Evolutionary conservation across 139 green algal genomes (phyloP).

Genomic region (Chlorella sp.): DNA sequence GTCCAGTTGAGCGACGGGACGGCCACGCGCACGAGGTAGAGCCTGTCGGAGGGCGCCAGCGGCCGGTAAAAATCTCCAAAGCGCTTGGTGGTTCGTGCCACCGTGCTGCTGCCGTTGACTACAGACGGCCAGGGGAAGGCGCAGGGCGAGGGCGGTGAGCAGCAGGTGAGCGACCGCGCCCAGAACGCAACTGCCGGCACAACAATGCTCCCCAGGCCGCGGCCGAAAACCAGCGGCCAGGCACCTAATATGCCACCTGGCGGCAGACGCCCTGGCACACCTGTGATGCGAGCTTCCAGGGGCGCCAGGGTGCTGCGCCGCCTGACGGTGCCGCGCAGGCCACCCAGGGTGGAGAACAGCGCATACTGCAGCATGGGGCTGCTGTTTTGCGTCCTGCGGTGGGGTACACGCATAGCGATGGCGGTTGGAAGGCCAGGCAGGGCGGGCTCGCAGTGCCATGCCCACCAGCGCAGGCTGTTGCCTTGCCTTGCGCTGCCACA

Average conservation of each 20-base stretch:
- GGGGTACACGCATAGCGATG: no score
- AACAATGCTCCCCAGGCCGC: background rate
- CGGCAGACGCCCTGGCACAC: background rate
- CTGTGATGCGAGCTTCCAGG: background rate
- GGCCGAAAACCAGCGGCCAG: background rate
- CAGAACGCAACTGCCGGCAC: background rate
- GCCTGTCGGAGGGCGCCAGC: constrained; percentile 54
- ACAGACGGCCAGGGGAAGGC: background rate
- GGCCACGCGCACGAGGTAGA: constrained; percentile 55
- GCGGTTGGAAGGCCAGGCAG: no score
- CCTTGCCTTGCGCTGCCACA: no score
- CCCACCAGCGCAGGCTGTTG: no score
- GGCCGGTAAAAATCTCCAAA: constrained; percentile 70
- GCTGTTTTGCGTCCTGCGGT: no score
- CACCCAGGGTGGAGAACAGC: constrained; percentile 49
- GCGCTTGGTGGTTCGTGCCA: constrained; percentile 53
- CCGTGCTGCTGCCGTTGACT: constrained; percentile 9
- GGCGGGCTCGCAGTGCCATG: no score
- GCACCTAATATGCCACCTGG: background rate
- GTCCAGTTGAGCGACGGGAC: constrained; percentile 24
- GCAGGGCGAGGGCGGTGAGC: background rate
- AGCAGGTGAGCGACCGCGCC: background rate
- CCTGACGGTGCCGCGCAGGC: constrained; percentile 26
- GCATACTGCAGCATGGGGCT: constrained; percentile 58
- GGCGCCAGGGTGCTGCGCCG: background rate